A percentile compares a stretch with the other conserved stretches of the same genome.
Evolutionary conservation across 2,329 filamentous ascomycete genomes (phyloP).

Genomic region (Cladophialophora carrionii): DNA sequence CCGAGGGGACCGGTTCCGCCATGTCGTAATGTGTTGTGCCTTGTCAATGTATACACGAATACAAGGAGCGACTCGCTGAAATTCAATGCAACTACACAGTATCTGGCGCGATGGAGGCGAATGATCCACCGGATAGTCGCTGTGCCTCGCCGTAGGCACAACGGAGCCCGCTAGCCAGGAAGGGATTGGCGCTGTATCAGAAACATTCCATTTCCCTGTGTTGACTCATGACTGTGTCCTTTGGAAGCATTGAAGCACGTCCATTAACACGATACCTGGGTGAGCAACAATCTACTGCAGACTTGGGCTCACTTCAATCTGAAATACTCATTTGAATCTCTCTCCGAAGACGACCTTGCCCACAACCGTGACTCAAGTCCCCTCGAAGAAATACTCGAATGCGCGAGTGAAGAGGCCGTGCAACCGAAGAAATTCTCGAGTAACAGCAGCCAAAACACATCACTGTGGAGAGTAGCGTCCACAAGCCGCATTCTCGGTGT

Average conservation of each 20-base stretch:
- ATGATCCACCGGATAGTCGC: background rate
- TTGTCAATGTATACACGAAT: slow-evolving; percentile 38
- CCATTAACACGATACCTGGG: background rate
- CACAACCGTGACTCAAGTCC: background rate
- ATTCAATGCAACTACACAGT: background rate
- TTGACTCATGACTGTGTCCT: background rate
- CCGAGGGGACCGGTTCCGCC: slow-evolving; percentile 51
- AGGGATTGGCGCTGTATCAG: slow-evolving; percentile 10
- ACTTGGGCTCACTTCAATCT: too few relatives aligned
- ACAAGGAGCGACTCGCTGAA: background rate
- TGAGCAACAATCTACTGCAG: background rate
- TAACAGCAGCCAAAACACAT: background rate
- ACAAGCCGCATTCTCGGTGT: background rate
- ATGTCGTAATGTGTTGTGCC: slow-evolving; percentile 42
- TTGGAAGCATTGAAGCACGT: background rate
- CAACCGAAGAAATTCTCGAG: background rate
- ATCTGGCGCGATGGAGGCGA: background rate
- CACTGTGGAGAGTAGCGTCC: background rate
- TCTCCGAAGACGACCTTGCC: too few relatives aligned
- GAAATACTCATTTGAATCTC: too few relatives aligned
- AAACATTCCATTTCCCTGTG: background rate
- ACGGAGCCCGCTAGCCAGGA: slow-evolving; percentile 1
- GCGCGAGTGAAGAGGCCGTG: background rate
- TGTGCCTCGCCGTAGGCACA: background rate
- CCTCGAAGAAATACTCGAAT: background rate